These are phyloP conservation scores for Nemania abortiva DNA, from an alignment of 2,329 filamentous ascomycete species.

Conservation along the genomic window DNA sequence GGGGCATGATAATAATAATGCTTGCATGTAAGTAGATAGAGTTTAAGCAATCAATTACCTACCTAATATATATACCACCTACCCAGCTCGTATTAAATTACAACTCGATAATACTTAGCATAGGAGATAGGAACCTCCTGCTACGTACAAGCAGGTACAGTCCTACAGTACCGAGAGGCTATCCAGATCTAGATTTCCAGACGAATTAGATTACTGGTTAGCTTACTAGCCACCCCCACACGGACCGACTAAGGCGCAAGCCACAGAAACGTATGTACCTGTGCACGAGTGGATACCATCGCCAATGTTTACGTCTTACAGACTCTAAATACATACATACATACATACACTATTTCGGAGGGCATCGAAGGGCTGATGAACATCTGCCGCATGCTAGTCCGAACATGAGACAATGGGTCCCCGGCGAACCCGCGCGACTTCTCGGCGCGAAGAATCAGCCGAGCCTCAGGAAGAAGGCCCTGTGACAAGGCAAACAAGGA, in stretches of 20 bases:
- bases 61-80: background rate
- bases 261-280: conserved; percentile 19
- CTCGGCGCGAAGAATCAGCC: conserved; percentile 37
- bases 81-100: background rate
- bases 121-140: background rate
- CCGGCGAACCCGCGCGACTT: conserved; percentile 39
- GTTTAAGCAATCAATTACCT: background rate
- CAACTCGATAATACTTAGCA: background rate
- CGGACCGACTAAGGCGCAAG: conserved; percentile 26
- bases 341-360: background rate
- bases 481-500: conserved; percentile 42
- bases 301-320: conserved; percentile 23
- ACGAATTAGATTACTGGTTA: background rate
- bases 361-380: background rate
- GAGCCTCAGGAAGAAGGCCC: conserved; percentile 33
- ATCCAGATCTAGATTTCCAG: background rate
- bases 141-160: background rate
- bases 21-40: background rate
- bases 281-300: background rate
- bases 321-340: background rate
- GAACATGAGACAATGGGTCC: conserved; percentile 40
- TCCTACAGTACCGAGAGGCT: background rate
- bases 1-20: background rate
- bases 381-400: background rate
- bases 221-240: conserved; percentile 32